Base-by-base conservation (phyloP, 208 protist species). In the Leptomonas seymouri region DNA sequence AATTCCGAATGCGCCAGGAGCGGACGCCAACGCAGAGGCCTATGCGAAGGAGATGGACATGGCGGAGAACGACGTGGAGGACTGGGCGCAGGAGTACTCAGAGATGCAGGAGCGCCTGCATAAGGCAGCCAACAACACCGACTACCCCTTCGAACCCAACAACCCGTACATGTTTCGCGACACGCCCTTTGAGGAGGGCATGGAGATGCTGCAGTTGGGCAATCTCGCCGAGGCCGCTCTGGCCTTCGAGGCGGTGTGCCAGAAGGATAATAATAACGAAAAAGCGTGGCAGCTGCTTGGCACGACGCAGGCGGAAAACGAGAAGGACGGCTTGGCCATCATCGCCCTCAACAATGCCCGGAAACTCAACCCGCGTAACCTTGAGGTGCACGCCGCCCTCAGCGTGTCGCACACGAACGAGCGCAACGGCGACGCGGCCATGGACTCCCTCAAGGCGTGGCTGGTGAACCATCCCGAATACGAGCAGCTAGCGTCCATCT, bases 361-460 rank as follows among this genome's bases (percentile, higher is more conserved):
- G 27, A 71, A 77, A 60, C 39, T 95, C 23, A 72, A 91, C 60
- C 84, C 86, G 18, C 60, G 74, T 36, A 88, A 96, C 70, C 66
- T 85, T 48, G 86, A 82, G 20, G 89, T 93, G 27, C 87, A 95
- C 73, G 80, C 89, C 1, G 85, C 81, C 1, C 78, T 97, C 41
- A 83, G 78, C 36, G 90, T 93, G 7, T 90, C 87, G 46, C 86
- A 96, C 76, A 96, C 91, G 31, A 97, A 97, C 78, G 93, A 97
- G 67, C 80, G 81, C 71, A 89, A 95, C 66, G 56, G 69, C 27
- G 65, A 85, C 18, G 70, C 87, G 23, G 89, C 91, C 20, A 80
- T 97, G 51, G 78, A 91, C 39, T 85, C 81, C 20, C 67, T 97
- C 45, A 88, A 85, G 69, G 61, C 76, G 48, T 97, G 91, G 90